phyloP scores from a whole-genome alignment of 345 rosid genomes.

The Camelina hispida region DNA sequence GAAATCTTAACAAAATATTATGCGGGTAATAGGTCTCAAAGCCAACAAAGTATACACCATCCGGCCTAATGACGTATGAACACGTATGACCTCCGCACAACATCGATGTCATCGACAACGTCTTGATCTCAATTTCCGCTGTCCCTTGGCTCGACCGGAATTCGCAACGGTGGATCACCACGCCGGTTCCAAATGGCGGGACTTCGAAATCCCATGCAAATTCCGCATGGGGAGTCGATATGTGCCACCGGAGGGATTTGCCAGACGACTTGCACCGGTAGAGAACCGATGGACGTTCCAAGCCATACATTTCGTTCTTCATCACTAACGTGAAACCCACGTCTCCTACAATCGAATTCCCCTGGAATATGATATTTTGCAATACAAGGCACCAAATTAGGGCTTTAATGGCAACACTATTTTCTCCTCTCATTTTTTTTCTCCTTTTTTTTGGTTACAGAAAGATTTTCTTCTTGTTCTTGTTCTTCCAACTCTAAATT shows the following conservation, averaged over 20 bases:
- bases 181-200: constrained; percentile 40
- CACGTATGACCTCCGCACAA: constrained; percentile 45
- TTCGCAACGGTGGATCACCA: constrained; percentile 40
- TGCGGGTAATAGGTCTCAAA: constrained; percentile 42
- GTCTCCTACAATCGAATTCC: constrained; percentile 18
- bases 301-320: constrained; percentile 44
- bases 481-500: neutral
- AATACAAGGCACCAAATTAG: constrained; percentile 37
- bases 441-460: neutral
- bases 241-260: constrained; percentile 40
- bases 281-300: constrained; percentile 38
- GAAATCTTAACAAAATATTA: constrained; percentile 28
- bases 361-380: constrained; percentile 20
- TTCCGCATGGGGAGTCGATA: constrained; percentile 14
- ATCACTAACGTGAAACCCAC: constrained; percentile 33
- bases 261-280: constrained; percentile 38
- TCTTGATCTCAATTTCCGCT: constrained; percentile 37
- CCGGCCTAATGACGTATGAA: constrained; percentile 35
- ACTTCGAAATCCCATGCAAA: constrained; percentile 42
- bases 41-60: constrained; percentile 44
- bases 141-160: constrained; percentile 46
- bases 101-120: constrained; percentile 42
- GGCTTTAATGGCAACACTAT: constrained; percentile 19
- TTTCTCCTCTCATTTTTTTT: constrained; percentile 23
- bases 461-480: neutral